These are phyloP conservation scores for Annulohypoxylon bovei DNA, from an alignment of 495 filamentous ascomycete species.

Conservation along the genomic window DNA sequence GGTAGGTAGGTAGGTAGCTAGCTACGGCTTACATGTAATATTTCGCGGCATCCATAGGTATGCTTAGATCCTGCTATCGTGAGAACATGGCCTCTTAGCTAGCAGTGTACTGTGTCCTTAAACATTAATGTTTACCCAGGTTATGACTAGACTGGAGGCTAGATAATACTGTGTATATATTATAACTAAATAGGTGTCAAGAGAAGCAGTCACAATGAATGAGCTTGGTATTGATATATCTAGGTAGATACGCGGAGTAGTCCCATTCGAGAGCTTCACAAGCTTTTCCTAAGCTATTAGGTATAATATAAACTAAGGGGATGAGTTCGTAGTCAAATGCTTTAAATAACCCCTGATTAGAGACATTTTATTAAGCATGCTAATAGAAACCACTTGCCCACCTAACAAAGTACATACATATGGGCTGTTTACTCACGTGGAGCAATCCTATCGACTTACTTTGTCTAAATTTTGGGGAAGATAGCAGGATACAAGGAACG, in stretches of 20 bases:
- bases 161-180: too few species aligned
- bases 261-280: not conserved
- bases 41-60: not conserved
- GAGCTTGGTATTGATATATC: too few species aligned
- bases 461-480: not conserved
- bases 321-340: not conserved
- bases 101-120: too few species aligned
- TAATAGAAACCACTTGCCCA: not conserved
- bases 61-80: not conserved
- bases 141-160: too few species aligned
- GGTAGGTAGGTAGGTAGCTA: too few species aligned
- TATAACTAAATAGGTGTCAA: too few species aligned
- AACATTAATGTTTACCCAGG: too few species aligned
- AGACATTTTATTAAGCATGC: too few species aligned
- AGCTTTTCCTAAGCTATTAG: not conserved
- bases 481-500: not conserved
- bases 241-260: not conserved
- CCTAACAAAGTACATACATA: not conserved
- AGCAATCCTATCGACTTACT: not conserved
- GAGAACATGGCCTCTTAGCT: not conserved
- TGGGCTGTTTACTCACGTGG: not conserved
- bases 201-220: too few species aligned
- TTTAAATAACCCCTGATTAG: not conserved
- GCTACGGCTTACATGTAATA: too few species aligned
- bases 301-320: not conserved